Conservation (phyloP, 257 asterid species). For the Fraxinus excelsior region DNA sequence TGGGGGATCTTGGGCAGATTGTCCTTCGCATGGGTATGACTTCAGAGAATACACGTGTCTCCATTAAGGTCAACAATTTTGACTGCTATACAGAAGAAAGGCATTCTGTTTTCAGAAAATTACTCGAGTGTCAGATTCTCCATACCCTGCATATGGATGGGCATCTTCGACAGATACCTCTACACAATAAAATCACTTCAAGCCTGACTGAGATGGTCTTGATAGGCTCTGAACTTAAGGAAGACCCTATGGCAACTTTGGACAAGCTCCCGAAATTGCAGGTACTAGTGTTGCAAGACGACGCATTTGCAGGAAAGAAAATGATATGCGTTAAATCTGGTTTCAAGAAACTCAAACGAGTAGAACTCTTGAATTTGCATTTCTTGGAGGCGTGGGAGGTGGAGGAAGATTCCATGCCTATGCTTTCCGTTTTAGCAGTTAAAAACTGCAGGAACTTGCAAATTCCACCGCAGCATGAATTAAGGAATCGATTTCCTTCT, state of each 20-base stretch:
- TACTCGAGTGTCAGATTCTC: slow-evolving; percentile 13
- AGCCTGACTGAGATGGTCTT: slow-evolving; percentile 24
- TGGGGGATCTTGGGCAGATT: slow-evolving; percentile 12
- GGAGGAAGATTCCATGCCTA: slow-evolving; percentile 27
- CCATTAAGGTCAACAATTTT: slow-evolving; percentile 13
- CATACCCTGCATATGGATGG: slow-evolving; percentile 26
- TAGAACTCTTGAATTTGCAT: slow-evolving; percentile 28
- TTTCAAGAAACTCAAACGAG: slow-evolving; percentile 27
- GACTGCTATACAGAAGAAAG: slow-evolving; percentile 24
- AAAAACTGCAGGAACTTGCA: slow-evolving; percentile 7
- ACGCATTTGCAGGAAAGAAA: slow-evolving; percentile 22
- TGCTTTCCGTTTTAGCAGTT: slow-evolving; percentile 24
- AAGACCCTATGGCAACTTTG: slow-evolving; percentile 26
- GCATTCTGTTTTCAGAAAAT: not conserved
- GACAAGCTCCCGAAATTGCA: slow-evolving; percentile 19
- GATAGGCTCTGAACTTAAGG: slow-evolving; percentile 12
- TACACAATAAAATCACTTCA: not conserved
- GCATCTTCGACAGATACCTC: slow-evolving; percentile 1
- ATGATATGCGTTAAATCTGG: not conserved
- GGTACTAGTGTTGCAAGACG: slow-evolving; percentile 22
- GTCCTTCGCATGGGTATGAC: not conserved
- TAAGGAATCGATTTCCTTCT: not conserved
- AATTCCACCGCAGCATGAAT: slow-evolving; percentile 10
- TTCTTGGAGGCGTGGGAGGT: slow-evolving; percentile 16
- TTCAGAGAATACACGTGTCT: not conserved